Conservation (phyloP, 305 asterid genomes). For the Ilex paraguariensis region DNA sequence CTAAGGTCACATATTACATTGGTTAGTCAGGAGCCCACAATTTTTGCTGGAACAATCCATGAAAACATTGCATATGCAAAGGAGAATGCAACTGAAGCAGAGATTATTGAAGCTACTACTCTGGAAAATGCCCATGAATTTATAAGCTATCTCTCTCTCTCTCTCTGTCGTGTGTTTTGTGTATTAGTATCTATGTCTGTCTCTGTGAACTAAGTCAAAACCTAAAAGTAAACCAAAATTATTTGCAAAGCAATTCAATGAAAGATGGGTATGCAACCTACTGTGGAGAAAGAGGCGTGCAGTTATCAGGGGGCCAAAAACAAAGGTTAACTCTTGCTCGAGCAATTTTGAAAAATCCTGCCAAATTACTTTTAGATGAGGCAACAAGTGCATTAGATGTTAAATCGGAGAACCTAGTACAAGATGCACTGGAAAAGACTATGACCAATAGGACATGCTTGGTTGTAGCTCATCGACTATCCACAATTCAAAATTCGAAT, state of each 20-base stretch:
- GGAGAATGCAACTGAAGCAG: conserved; percentile 49
- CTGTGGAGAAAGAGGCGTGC: conserved; percentile 81
- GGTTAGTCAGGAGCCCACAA: conserved; percentile 31
- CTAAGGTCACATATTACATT: conserved; percentile 68
- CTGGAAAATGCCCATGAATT: conserved; percentile 81
- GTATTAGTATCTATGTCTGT: too few species aligned
- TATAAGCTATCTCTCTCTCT: conserved; percentile 34
- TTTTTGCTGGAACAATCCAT: conserved; percentile 46
- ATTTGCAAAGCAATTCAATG: conserved; percentile 41
- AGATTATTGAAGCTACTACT: conserved; percentile 53
- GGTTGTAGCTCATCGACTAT: conserved; percentile 64
- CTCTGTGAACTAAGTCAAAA: too few species aligned
- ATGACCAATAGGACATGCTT: conserved; percentile 64
- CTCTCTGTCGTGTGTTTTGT: too few species aligned
- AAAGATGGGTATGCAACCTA: conserved; percentile 58
- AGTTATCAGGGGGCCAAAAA: conserved; percentile 79
- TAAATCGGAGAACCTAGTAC: conserved; percentile 57
- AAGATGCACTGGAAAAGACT: conserved; percentile 63
- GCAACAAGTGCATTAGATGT: conserved; percentile 81
- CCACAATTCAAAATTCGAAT: conserved; percentile 69
- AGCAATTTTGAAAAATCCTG: conserved; percentile 71
- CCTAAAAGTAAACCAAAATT: too few species aligned
- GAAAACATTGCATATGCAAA: conserved; percentile 61
- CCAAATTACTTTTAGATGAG: conserved; percentile 71
- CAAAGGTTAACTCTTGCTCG: conserved; percentile 74